Conservation (phyloP, 2,329 filamentous ascomycete species). For the Fusarium sp. region DNA sequence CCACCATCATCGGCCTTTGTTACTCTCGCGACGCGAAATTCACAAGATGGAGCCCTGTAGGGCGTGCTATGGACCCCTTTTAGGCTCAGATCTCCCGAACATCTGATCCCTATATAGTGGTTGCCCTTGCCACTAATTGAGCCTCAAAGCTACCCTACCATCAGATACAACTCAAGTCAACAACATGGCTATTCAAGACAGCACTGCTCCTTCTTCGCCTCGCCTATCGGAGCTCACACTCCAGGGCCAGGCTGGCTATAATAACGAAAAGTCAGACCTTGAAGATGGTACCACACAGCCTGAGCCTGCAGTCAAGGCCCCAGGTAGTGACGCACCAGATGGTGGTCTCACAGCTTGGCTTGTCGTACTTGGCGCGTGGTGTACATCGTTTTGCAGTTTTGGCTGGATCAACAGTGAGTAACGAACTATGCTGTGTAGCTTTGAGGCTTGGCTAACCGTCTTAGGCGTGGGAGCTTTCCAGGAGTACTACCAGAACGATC, state of each 20-base stretch:
- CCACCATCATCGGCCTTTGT: background rate
- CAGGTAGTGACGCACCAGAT: slow-evolving; percentile 20
- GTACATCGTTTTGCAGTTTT: slow-evolving; percentile 57
- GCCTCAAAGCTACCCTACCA: slow-evolving; percentile 5
- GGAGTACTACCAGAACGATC: slow-evolving; percentile 67
- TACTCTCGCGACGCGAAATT: slow-evolving; percentile 28
- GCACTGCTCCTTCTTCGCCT: slow-evolving; percentile 8
- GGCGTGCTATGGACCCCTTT: slow-evolving; percentile 4
- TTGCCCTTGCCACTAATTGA: slow-evolving; percentile 11
- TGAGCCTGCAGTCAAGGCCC: background rate
- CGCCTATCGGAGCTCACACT: slow-evolving; percentile 29
- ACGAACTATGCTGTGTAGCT: background rate
- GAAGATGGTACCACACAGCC: slow-evolving; percentile 23
- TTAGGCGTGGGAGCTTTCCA: slow-evolving; percentile 67
- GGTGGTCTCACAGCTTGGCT: slow-evolving; percentile 54
- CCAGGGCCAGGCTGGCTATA: slow-evolving; percentile 6
- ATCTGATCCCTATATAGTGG: slow-evolving; percentile 18
- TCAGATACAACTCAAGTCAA: background rate
- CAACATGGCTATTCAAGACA: slow-evolving; percentile 16
- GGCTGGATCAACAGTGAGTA: slow-evolving; percentile 62
- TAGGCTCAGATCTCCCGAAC: background rate
- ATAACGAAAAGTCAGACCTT: slow-evolving; percentile 27
- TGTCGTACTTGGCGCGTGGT: slow-evolving; percentile 57
- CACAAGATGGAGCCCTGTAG: slow-evolving; percentile 8
- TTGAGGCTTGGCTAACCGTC: background rate